phyloP scores from a whole-genome alignment of 1,284 basidiomycete species.

The Rhodotorula sp. region DNA sequence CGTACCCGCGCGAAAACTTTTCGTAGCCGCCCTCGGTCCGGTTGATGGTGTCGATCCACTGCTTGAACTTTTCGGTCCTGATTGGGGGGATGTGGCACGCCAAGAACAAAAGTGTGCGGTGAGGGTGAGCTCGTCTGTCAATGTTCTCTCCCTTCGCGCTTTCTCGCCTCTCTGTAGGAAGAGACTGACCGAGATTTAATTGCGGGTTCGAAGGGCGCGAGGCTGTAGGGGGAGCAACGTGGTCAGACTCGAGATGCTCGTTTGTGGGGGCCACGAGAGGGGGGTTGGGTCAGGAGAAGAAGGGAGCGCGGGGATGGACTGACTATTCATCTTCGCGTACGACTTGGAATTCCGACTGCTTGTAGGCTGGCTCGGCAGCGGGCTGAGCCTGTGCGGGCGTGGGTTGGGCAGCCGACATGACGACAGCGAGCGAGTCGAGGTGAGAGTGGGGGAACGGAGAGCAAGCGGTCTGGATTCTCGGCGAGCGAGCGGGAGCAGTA shows the following conservation, averaged over 20 bases:
- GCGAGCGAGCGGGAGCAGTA: background rate
- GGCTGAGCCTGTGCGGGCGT: background rate
- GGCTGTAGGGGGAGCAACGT: slow-evolving; percentile 49
- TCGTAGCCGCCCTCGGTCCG: slow-evolving; percentile 83
- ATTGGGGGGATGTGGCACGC: too few relatives aligned
- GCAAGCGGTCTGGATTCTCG: background rate
- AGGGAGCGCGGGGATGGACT: background rate
- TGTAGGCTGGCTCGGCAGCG: background rate
- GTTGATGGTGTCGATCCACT: slow-evolving; percentile 72
- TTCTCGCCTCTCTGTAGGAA: too few relatives aligned
- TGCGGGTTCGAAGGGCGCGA: slow-evolving; percentile 68
- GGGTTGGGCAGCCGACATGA: background rate
- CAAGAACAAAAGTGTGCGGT: background rate
- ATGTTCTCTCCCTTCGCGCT: background rate
- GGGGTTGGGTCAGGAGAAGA: background rate
- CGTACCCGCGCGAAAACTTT: slow-evolving; percentile 80
- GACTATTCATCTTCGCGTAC: slow-evolving; percentile 38
- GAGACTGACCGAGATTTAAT: slow-evolving; percentile 55
- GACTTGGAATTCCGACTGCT: slow-evolving; percentile 22
- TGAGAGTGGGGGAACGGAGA: background rate
- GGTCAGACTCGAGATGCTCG: background rate
- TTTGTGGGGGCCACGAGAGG: slow-evolving; percentile 11
- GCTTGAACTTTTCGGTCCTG: slow-evolving; percentile 68
- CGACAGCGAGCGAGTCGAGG: background rate
- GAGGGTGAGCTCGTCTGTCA: background rate